phyloP scores from a whole-genome alignment of 1,284 basidiomycete species.

The Stereum hirsutum region DNA sequence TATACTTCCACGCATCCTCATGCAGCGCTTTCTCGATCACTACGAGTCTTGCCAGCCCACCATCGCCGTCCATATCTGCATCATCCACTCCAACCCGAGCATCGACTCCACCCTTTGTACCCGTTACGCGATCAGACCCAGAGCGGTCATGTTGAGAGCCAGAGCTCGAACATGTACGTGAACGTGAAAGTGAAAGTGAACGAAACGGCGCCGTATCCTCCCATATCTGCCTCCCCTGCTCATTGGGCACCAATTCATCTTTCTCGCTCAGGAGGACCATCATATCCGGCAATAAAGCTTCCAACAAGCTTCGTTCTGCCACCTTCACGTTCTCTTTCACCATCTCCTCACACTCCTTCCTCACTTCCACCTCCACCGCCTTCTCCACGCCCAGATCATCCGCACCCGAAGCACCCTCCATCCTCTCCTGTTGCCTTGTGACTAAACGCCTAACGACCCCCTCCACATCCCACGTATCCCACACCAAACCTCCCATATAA shows the following conservation, averaged over 20 bases:
- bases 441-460: constrained; percentile 15
- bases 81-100: neutral
- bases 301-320: constrained; percentile 11
- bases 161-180: no score
- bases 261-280: constrained; percentile 38
- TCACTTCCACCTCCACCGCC: no score
- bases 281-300: constrained; percentile 28
- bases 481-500: constrained; percentile 32
- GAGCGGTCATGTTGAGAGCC: no score
- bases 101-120: neutral
- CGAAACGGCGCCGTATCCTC: no score
- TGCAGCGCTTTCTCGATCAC: constrained; percentile 29
- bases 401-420: no score
- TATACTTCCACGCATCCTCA: constrained; percentile 31
- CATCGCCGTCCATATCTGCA: neutral
- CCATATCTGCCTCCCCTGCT: constrained; percentile 28
- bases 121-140: constrained; percentile 8
- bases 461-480: constrained; percentile 39
- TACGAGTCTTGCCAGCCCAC: constrained; percentile 13
- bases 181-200: no score
- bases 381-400: no score
- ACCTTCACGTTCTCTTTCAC: no score
- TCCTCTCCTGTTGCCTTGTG: no score
- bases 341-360: no score
- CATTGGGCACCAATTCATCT: constrained; percentile 37